Evolutionary conservation across 2,329 filamentous ascomycete species (phyloP), one percentile per base, ranked within the genome.

Genomic region (Diaporthe aspalathi): DNA sequence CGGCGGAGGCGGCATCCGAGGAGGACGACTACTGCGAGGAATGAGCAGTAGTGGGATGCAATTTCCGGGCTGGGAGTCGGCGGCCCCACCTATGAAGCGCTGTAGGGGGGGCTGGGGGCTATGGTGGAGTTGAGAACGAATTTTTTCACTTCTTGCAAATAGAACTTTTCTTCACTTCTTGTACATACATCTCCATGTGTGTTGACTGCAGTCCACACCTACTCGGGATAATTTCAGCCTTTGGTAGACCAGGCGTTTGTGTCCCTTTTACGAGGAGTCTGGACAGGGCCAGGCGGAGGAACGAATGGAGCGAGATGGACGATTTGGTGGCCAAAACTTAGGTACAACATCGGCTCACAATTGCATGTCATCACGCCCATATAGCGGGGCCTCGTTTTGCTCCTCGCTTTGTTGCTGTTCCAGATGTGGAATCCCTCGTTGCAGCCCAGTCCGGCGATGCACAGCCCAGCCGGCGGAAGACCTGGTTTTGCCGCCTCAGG

Each of bases 11-110:
- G 2, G 60, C 29, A 6, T 49, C 43, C n/a, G 45, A 14, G 45
- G 60, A 50, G 29, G 60, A 65, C 8, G 60, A 50, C 45, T 65
- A 65, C 60, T 65, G 60, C n/a, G 60, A 65, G 60, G 60, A n/a
- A 63, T 35, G 17, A 9, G 5, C 32, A 49, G 57, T 43, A 65
- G 45, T 49, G 49, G 43, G 38, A 12, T 29, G 4, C 17, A 35
- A 5, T 11, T 63, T 6, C 5, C 27, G 6, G 12, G 22, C 56
- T 24, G 14, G 7, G 16, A 7, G 29, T 45, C 20, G 56, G 6
- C 2, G 9, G 24, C 14, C n/a, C 6, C 22, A 7, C 5, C 5
- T 57, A 6, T 6, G 20, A 43, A 17, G 24, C 11, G 29, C 52
- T 35, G 5, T 3, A 6, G 4, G 16, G 22, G 3, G 12, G 11